Conservation (phyloP, 257 asterid genomes). For the Oldenlandia corymbosa region DNA sequence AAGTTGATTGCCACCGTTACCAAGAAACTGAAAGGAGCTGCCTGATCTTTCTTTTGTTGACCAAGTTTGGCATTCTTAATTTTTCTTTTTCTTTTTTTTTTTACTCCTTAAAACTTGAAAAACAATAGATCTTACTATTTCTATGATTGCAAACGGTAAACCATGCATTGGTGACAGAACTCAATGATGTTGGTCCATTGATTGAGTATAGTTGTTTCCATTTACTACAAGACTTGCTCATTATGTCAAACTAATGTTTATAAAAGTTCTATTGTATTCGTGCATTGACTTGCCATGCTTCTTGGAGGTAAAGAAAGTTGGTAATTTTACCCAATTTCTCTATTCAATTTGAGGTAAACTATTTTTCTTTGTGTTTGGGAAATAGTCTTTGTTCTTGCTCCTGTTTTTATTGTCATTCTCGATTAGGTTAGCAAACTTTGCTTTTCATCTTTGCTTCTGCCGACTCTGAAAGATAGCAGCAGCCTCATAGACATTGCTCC, state of each 20-base stretch:
- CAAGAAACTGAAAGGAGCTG: conserved; percentile 36
- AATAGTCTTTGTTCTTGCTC: too few species aligned
- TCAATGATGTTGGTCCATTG: neutral
- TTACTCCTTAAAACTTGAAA: neutral
- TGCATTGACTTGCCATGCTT: neutral
- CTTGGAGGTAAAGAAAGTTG: neutral
- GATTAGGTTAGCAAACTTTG: too few species aligned
- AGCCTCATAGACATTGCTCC: too few species aligned
- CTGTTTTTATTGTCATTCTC: too few species aligned
- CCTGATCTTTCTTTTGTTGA: conserved; percentile 14
- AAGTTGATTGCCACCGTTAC: conserved; percentile 25
- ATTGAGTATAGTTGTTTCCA: conserved; percentile 9
- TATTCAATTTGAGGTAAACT: too few species aligned
- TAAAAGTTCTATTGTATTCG: neutral
- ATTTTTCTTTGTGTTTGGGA: too few species aligned
- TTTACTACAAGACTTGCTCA: neutral
- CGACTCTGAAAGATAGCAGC: too few species aligned
- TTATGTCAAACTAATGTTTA: conserved; percentile 7
- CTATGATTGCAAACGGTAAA: conserved; percentile 13
- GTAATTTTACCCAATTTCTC: too few species aligned
- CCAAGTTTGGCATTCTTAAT: conserved; percentile 13
- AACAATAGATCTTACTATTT: conserved; percentile 9
- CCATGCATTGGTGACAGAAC: conserved; percentile 7
- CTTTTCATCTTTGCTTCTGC: too few species aligned
- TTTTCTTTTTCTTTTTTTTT: conserved; percentile 2